Evolutionary conservation across 805 yeast species (phyloP).

Genomic region (Candida coquimbonensis): DNA sequence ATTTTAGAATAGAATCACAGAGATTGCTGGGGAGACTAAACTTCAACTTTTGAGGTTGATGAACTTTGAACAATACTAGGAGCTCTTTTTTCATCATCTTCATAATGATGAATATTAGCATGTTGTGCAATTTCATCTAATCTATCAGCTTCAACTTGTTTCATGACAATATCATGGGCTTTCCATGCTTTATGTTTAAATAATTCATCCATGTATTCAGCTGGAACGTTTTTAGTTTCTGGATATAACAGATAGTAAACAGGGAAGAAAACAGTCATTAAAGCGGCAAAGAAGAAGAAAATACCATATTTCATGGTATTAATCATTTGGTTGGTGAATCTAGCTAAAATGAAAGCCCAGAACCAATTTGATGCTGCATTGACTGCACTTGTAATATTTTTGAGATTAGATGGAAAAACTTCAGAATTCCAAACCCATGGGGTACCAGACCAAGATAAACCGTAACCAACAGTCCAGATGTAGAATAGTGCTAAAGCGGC

Average conservation of each 20-base stretch:
- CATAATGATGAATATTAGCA: neutral
- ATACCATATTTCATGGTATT: constrained; percentile 36
- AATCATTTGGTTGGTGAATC: constrained; percentile 39
- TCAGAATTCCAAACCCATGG: constrained; percentile 42
- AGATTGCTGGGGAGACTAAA: neutral
- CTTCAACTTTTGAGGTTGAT: neutral
- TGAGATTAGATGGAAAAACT: constrained; percentile 36
- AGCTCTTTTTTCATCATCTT: neutral
- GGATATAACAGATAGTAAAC: constrained; percentile 35
- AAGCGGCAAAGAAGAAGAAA: constrained; percentile 30
- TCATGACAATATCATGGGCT: constrained; percentile 9
- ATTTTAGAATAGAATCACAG: too few species aligned
- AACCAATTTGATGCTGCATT: constrained; percentile 43
- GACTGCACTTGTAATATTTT: constrained; percentile 38
- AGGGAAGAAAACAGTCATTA: constrained; percentile 27
- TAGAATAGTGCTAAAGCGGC: constrained; percentile 29
- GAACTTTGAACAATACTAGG: too few species aligned
- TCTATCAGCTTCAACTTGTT: neutral
- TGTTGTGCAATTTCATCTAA: neutral
- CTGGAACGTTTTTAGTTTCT: constrained; percentile 38
- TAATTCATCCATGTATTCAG: constrained; percentile 36
- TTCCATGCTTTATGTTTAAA: constrained; percentile 17
- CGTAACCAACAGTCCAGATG: constrained; percentile 40
- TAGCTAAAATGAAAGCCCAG: constrained; percentile 42
- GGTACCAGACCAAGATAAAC: constrained; percentile 41